Evolutionary conservation across 164 flowering plant species (phyloP).

Genomic region (Tinospora cordifolia): DNA sequence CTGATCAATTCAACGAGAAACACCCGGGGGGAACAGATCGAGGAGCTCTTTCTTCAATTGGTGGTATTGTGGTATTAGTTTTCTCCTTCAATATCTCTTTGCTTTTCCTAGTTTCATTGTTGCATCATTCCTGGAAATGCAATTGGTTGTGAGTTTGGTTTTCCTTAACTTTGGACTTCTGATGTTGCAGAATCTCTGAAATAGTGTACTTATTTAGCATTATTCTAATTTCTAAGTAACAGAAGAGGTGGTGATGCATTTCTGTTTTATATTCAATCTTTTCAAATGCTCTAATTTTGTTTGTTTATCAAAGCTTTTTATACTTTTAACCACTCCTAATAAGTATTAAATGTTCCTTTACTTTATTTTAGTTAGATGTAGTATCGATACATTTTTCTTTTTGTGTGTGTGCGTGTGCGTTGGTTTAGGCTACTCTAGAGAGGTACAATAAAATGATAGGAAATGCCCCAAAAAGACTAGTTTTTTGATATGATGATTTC

Average conservation of each 20-base stretch:
- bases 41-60: too few relatives aligned
- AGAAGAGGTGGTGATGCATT: neutral
- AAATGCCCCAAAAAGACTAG: slow-evolving; percentile 83
- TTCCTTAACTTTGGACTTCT: neutral
- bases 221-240: neutral
- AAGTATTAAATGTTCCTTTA: neutral
- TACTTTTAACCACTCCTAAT: neutral
- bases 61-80: too few relatives aligned
- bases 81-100: too few relatives aligned
- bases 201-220: neutral
- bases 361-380: neutral
- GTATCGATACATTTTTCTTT: neutral
- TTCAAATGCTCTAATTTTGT: neutral
- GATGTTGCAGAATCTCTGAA: neutral
- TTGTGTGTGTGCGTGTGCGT: slow-evolving; percentile 7
- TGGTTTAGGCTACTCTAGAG: slow-evolving; percentile 83
- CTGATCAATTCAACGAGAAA: too few relatives aligned
- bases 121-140: too few relatives aligned
- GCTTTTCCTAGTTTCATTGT: too few relatives aligned
- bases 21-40: too few relatives aligned
- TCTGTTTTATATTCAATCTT: neutral
- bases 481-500: slow-evolving; percentile 97
- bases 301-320: neutral
- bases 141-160: neutral
- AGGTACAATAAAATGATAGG: slow-evolving; percentile 87